Evolutionary conservation across 208 protist species (phyloP), one percentile per base, ranked within the genome.

Genomic region (Strigomonas oncopelti): DNA sequence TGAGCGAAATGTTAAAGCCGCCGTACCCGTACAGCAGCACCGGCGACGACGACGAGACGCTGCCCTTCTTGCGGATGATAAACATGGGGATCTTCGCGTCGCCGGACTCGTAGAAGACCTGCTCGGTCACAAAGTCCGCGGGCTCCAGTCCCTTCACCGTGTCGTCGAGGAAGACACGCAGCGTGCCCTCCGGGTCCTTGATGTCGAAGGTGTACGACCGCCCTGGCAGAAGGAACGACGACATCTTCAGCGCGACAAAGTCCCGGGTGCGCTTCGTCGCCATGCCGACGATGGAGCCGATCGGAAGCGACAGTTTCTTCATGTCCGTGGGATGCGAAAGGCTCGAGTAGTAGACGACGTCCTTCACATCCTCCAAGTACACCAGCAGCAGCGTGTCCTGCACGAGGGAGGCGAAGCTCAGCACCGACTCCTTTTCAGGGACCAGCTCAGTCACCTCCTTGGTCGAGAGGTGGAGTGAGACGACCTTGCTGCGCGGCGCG

Each of bases 11-110:
- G 71, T 91, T 81, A 62, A 98, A 98, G 69, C 96, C 97, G 31
- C 96, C 97, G 76, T 98, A 98, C 57, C 89, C 95, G 78, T 98
- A 97, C 4, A 98, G 73, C 28, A 96, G 70, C 52, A 93, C 71
- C 22, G 95, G 93, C 24, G 83, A 93, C 13, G 68, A 48, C 16
- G 91, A 69, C 14, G 84, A 83, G 24, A 84, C 61, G 18, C n/a
- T 71, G 27, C 83, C 83, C 69, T 96, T 96, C 67, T 75, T 74
- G 65, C 90, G 65, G 18, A 98, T 77, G 59, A 98, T 78, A 74
- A 98, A 98, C 89, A 98, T 97, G 31, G 96, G 96, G 63, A 98
- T 91, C 45, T 72, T 69, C 60, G 94, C 97, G 67, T 98, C 96
- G 3, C 71, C 74, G 11, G 92, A 94, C 32, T 81, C 32, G 83